Evolutionary conservation across 768 basidiomycete species (phyloP), one percentile per base, ranked within the genome.

Genomic region (Auricularia sp.): DNA sequence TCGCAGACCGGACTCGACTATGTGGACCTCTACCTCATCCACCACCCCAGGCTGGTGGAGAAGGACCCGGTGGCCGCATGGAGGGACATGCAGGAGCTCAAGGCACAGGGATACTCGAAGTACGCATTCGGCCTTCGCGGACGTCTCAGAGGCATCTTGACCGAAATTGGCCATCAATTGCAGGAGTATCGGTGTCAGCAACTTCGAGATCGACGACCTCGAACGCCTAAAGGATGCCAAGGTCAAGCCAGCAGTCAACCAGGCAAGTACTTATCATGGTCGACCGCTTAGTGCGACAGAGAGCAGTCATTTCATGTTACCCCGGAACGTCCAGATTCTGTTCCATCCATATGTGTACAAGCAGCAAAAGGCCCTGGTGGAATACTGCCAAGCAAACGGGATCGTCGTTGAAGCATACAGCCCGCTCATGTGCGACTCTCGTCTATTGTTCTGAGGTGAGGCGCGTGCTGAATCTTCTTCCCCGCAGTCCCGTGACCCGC

Each of bases 391-490:
- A 16, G 72, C 78, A 67, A 76, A 90, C 64, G 80, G 78, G 16
- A 88, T 92, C 61, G 78, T 84, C 29, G 83, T 84, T 53, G 90
- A 91, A 72, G 88, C 84, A 0, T 91, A 91, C 74, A 85, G 87
- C 63, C 74, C 82, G 21, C 77, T 93, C 53, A 81, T 78, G 87
- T 87, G 64, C 33, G 83, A 6, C 51, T 34, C 36, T 53, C 33
- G 39, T 64, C 18, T 43, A 58, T 29, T 33, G 60, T 33, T 12
- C 35, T 36, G 43, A 62, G 39, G 21, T 3, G 43, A 62, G 39
- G 21, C 33, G 14, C 29, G 23, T 18, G 34, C 58, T 2, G 54
- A 51, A 67, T 64, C 36, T 39, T 61, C n/a, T 35, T 29, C 23
- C 33, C 23, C 21, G 36, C 66, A 87, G 86, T 62, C 87, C 88